phyloP scores from a whole-genome alignment of 1,284 basidiomycete genomes.

The Trichosporon faecale region DNA sequence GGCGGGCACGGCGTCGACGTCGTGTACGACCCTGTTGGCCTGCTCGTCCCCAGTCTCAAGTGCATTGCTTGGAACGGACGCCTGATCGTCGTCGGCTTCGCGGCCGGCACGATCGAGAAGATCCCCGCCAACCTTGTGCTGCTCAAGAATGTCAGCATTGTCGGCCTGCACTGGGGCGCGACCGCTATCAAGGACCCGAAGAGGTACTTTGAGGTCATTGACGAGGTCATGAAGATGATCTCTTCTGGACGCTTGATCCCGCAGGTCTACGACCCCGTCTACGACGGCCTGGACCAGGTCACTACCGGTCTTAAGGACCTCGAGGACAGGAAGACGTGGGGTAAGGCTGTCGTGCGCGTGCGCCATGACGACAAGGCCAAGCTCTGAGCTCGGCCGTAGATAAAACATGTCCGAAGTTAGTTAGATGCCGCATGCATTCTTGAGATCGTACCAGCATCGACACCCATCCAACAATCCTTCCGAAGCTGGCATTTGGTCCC shows the following conservation, averaged over 20 bases:
- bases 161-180: conserved; percentile 86
- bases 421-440: neutral
- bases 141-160: conserved; percentile 76
- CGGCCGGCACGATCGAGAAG: conserved; percentile 82
- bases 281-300: conserved; percentile 60
- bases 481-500: too few relatives aligned
- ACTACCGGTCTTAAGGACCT: conserved; percentile 51
- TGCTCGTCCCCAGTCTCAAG: conserved; percentile 58
- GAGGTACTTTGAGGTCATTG: conserved; percentile 68
- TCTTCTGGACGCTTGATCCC: conserved; percentile 65
- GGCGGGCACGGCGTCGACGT: conserved; percentile 77
- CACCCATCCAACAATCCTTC: too few relatives aligned
- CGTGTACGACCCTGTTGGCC: conserved; percentile 79
- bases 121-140: conserved; percentile 83
- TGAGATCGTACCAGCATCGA: neutral
- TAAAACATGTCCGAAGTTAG: neutral
- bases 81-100: conserved; percentile 86
- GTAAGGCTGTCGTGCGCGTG: conserved; percentile 75
- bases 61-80: conserved; percentile 93
- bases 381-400: neutral
- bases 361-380: conserved; percentile 51
- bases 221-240: conserved; percentile 68
- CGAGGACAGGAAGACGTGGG: conserved; percentile 81
- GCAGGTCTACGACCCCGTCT: conserved; percentile 68
- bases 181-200: conserved; percentile 69